Evolutionary conservation across 306 rosid species (phyloP), one percentile per base, ranked within the genome.

Genomic region (Betula pendula): DNA sequence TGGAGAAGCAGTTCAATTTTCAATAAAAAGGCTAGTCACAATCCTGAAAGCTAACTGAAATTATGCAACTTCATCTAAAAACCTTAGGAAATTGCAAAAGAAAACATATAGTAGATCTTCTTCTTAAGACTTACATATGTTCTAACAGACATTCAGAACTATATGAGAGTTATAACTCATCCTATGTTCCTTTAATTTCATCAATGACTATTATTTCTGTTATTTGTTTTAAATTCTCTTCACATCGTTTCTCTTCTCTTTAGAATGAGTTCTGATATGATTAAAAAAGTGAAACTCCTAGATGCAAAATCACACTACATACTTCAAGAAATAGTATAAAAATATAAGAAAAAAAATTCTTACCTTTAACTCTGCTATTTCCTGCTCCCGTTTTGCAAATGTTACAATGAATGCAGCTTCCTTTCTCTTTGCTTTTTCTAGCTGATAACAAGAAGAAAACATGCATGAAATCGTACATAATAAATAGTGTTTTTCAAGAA

Each of bases 391-490:
- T 83, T 94, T 92, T 15, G 98, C 97, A 86, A 86, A 92, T 44
- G 98, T 94, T 44, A 94, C 96, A 60, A 94, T 89, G 81, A 94
- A 94, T 63, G 96, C 93, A 79, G 95, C 97, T 85, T 94, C 98
- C 90, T 94, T 94, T 87, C 90, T 94, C 89, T 94, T 94, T 59
- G 97, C 95, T 73, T 94, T 94, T 79, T 90, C 98, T 75, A 94
- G 88, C 98, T 94, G 84, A 80, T 25, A 77, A 89, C 13, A 48
- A 17, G 11, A 70, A 66, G 59, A 70, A 80, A 50, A 50, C 43
- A 17, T 82, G 31, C 71, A 71, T 71, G 69, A 79, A 60, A 81
- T 68, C 48, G 17, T 55, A 33, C 35, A 76, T 40, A 56, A 68
- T 15, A 8, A 50, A 79, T 72, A 11, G 73, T 25, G 81, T 42